Percentiles rank a stretch among this genome's conserved stretches.
These are phyloP conservation scores for Aspergillus bombycis DNA, from an alignment of 2,329 filamentous ascomycete genomes.

Conservation along the genomic window DNA sequence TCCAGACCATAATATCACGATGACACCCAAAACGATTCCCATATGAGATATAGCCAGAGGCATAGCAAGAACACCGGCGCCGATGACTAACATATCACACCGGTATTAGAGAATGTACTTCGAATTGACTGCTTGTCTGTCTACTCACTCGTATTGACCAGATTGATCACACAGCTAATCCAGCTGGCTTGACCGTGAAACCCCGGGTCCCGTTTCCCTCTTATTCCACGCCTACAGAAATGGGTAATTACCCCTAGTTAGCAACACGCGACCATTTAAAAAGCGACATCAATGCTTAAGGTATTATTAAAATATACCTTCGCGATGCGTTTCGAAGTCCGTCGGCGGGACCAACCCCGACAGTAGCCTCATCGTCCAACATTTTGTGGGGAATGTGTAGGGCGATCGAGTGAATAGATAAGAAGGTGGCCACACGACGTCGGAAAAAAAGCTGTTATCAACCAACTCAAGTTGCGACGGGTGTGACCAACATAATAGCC, in stretches of 20 bases:
- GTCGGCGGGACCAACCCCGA: slow-evolving; percentile 31
- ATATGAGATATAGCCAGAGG: slow-evolving; percentile 95
- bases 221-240: slow-evolving; percentile 31
- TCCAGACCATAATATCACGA: slow-evolving; percentile 90
- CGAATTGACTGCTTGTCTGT: neutral
- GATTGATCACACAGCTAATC: slow-evolving; percentile 89
- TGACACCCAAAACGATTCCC: slow-evolving; percentile 81
- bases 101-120: slow-evolving; percentile 16
- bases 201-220: slow-evolving; percentile 72
- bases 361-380: slow-evolving; percentile 38
- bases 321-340: slow-evolving; percentile 29
- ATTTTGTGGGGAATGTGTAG: slow-evolving; percentile 20
- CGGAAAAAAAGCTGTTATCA: slow-evolving; percentile 12
- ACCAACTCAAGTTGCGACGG: slow-evolving; percentile 16
- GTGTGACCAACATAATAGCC: slow-evolving; percentile 31
- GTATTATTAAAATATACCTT: slow-evolving; percentile 28
- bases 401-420: slow-evolving; percentile 17
- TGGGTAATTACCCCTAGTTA: slow-evolving; percentile 7
- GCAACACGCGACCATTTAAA: slow-evolving; percentile 4
- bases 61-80: slow-evolving; percentile 92
- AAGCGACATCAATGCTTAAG: neutral
- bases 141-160: slow-evolving; percentile 87
- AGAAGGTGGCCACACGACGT: slow-evolving; percentile 23
- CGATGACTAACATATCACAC: slow-evolving; percentile 67
- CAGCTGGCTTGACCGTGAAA: slow-evolving; percentile 77